A percentile compares a stretch with the other conserved stretches of the same genome.
These are phyloP conservation scores for Xylariaceae sp. DNA, from an alignment of 2,329 filamentous ascomycete species.

Conservation along the genomic window DNA sequence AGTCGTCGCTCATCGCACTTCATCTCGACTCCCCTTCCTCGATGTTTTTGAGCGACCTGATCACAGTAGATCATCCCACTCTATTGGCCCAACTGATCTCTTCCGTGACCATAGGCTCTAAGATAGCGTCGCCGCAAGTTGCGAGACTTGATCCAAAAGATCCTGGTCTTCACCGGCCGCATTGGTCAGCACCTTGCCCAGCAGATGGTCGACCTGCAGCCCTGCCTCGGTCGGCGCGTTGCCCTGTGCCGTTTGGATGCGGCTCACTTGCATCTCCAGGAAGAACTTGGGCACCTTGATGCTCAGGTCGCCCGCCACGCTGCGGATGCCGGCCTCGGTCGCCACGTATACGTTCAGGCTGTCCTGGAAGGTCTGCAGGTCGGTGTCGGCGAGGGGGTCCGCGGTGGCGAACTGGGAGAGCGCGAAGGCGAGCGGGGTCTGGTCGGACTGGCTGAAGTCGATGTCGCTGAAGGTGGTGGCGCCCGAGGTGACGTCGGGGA, in stretches of 20 bases:
- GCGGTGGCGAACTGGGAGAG: conserved; percentile 47
- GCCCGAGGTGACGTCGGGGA: conserved; percentile 54
- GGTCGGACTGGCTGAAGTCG: conserved; percentile 45
- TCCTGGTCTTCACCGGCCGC: conserved; percentile 43
- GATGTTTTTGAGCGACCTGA: no score
- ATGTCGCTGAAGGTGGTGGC: conserved; percentile 47
- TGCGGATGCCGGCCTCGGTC: conserved; percentile 55
- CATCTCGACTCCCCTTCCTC: conserved; percentile 5
- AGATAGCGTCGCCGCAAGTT: conserved; percentile 15
- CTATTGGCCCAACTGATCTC: no score
- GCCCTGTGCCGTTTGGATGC: conserved; percentile 57
- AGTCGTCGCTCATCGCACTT: background rate
- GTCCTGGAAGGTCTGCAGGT: conserved; percentile 49
- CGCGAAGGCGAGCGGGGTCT: conserved; percentile 48
- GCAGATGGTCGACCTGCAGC: conserved; percentile 51
- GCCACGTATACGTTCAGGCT: conserved; percentile 53
- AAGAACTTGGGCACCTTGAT: conserved; percentile 64
- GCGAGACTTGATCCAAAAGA: conserved; percentile 47
- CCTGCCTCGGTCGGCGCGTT: conserved; percentile 46
- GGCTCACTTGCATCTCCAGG: conserved; percentile 52
- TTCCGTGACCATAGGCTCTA: no score
- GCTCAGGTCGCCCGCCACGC: conserved; percentile 45
- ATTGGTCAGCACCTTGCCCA: conserved; percentile 55
- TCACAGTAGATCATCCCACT: no score
- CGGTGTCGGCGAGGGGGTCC: conserved; percentile 39